A percentile compares a stretch with the other conserved stretches of the same genome.
These are phyloP conservation scores for Colletotrichum eleusines DNA, from an alignment of 2,329 filamentous ascomycete species.

Conservation along the genomic window DNA sequence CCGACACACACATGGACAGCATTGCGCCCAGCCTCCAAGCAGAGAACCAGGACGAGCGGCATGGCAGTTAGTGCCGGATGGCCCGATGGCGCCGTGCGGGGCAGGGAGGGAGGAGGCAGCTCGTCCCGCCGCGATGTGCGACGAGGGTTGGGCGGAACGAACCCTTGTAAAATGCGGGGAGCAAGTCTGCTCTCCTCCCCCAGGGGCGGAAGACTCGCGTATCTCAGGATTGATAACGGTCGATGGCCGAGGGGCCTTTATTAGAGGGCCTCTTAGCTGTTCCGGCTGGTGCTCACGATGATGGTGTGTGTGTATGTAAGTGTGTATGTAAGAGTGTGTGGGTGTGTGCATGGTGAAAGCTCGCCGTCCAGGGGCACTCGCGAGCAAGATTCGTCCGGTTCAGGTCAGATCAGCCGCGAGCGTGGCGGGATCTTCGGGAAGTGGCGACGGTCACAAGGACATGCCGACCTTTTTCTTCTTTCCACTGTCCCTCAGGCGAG, in stretches of 20 bases:
- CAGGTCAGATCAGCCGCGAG: not conserved
- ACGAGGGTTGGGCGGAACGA: constrained; percentile 24
- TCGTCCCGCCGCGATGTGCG: constrained; percentile 27
- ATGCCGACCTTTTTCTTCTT: not conserved
- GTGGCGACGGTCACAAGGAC: constrained; percentile 28
- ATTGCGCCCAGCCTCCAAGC: constrained; percentile 21
- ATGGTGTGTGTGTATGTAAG: not conserved
- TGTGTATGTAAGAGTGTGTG: not conserved
- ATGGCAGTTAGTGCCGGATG: constrained; percentile 33
- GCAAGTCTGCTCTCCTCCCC: not conserved
- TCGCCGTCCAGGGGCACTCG: not conserved
- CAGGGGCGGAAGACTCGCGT: constrained; percentile 1
- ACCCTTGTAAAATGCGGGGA: constrained; percentile 36
- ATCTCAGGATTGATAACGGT: constrained; percentile 11
- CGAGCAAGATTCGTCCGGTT: not conserved
- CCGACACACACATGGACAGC: not conserved
- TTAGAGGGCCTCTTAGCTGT: not conserved
- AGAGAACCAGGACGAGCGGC: constrained; percentile 24
- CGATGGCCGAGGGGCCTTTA: constrained; percentile 3
- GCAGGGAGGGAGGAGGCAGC: constrained; percentile 9
- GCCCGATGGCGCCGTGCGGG: constrained; percentile 33
- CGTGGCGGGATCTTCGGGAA: constrained; percentile 40
- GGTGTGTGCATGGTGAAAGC: not conserved
- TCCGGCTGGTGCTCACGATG: constrained; percentile 21
- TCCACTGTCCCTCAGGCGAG: not conserved